These are phyloP conservation scores for Gryganskiella cystojenkinii DNA, from an alignment of 192 early-diverging fungal genomes.

Conservation along the genomic window DNA sequence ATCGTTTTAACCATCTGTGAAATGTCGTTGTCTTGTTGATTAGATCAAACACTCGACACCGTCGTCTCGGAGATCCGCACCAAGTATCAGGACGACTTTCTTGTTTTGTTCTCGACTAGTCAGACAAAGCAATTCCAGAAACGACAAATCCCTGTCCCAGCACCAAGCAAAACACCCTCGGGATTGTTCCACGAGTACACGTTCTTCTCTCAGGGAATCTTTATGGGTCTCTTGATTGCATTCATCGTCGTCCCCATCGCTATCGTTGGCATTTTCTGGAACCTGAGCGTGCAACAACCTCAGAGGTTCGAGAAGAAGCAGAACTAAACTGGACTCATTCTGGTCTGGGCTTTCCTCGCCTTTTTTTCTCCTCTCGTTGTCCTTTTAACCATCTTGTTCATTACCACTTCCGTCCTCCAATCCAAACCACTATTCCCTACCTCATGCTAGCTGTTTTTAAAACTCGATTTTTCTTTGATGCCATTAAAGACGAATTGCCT, in stretches of 20 bases:
- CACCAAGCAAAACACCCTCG: conserved; percentile 21
- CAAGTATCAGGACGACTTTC: conserved; percentile 27
- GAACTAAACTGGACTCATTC: too few species aligned
- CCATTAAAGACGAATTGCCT: too few species aligned
- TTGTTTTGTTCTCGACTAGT: conserved; percentile 46
- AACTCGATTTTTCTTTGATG: too few species aligned
- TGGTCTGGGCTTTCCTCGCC: too few species aligned
- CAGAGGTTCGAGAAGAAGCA: conserved; percentile 53
- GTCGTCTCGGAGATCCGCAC: conserved; percentile 17
- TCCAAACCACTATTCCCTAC: too few species aligned
- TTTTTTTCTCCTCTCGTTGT: too few species aligned
- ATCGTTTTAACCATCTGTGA: too few species aligned
- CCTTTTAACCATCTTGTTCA: too few species aligned
- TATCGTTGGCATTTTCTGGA: conserved; percentile 42
- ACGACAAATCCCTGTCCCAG: too few species aligned
- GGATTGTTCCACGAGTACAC: conserved; percentile 47
- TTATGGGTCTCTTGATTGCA: conserved; percentile 36
- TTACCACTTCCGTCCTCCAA: too few species aligned
- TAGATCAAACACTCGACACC: conserved; percentile 17
- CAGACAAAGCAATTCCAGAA: conserved; percentile 39
- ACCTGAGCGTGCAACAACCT: conserved; percentile 46
- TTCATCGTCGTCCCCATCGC: conserved; percentile 40
- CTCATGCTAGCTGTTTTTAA: too few species aligned
- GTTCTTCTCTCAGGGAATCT: conserved; percentile 51
- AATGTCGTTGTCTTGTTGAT: too few species aligned